phyloP scores from a whole-genome alignment of 2,329 filamentous ascomycete genomes.

The Talaromyces sp. region DNA sequence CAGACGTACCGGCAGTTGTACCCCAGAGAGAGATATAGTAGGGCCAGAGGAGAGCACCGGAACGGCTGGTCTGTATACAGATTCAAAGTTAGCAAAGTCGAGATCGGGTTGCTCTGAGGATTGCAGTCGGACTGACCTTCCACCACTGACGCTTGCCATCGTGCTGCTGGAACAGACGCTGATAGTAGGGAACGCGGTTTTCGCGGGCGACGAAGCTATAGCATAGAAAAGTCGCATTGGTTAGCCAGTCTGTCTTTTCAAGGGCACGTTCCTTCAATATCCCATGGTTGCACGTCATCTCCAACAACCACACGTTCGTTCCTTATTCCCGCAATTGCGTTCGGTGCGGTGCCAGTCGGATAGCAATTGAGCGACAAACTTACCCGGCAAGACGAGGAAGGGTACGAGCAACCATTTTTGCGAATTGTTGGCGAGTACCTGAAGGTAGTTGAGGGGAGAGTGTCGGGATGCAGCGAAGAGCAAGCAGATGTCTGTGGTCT shows the following conservation, averaged over 20 bases:
- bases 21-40: slow-evolving; percentile 56
- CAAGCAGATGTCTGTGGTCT: slow-evolving; percentile 11
- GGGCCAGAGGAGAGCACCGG: slow-evolving; percentile 58
- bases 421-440: slow-evolving; percentile 27
- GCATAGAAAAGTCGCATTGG: neutral
- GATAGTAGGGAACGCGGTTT: slow-evolving; percentile 66
- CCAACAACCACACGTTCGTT: neutral
- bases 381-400: slow-evolving; percentile 44
- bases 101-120: neutral
- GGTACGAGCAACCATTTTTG: slow-evolving; percentile 43
- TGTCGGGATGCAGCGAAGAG: neutral
- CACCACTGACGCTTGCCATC: slow-evolving; percentile 66
- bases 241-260: neutral
- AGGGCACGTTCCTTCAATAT: neutral
- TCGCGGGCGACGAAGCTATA: slow-evolving; percentile 58
- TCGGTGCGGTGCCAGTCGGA: slow-evolving; percentile 4
- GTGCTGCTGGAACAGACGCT: slow-evolving; percentile 63
- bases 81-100: neutral
- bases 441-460: slow-evolving; percentile 25
- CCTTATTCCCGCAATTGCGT: neutral
- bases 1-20: slow-evolving; percentile 47
- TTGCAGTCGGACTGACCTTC: slow-evolving; percentile 54
- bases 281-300: slow-evolving; percentile 8
- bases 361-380: slow-evolving; percentile 22
- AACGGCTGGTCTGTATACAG: slow-evolving; percentile 49